Conservation (phyloP, 805 yeast species). For the Priceomyces fermenticarens region DNA sequence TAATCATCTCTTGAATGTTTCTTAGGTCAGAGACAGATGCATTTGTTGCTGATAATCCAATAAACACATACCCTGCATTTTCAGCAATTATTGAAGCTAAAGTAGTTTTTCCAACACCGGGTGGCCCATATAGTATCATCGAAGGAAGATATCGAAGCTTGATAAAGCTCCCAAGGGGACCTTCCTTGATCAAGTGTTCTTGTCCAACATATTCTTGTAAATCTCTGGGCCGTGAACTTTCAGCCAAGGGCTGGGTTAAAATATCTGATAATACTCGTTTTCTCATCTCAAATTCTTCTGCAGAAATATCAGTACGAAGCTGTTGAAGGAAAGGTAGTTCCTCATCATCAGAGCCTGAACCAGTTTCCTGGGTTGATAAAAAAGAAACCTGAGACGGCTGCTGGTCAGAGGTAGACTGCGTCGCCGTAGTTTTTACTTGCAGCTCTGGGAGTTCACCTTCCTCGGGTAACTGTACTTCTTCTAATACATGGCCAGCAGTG, state of each 20-base stretch:
- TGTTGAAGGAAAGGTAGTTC: background rate
- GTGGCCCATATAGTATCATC: slow-evolving; percentile 90
- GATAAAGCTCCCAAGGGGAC: slow-evolving; percentile 65
- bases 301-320: background rate
- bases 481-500: too few relatives aligned
- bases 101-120: slow-evolving; percentile 94
- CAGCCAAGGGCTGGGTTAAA: slow-evolving; percentile 56
- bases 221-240: slow-evolving; percentile 72
- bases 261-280: background rate
- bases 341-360: background rate
- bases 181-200: slow-evolving; percentile 66
- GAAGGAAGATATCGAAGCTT: slow-evolving; percentile 72
- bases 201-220: slow-evolving; percentile 83
- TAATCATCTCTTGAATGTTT: slow-evolving; percentile 50
- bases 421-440: too few relatives aligned
- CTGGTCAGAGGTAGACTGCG: too few relatives aligned
- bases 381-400: too few relatives aligned
- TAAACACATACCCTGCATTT: slow-evolving; percentile 53
- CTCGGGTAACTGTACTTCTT: too few relatives aligned
- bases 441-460: too few relatives aligned
- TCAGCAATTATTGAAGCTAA: slow-evolving; percentile 65
- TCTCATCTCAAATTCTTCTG: background rate
- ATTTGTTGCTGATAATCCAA: slow-evolving; percentile 84
- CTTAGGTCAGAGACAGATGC: slow-evolving; percentile 66
- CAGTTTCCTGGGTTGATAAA: too few relatives aligned